Evolutionary conservation across 768 basidiomycete genomes (phyloP).

Genomic region (Russula compacta): DNA sequence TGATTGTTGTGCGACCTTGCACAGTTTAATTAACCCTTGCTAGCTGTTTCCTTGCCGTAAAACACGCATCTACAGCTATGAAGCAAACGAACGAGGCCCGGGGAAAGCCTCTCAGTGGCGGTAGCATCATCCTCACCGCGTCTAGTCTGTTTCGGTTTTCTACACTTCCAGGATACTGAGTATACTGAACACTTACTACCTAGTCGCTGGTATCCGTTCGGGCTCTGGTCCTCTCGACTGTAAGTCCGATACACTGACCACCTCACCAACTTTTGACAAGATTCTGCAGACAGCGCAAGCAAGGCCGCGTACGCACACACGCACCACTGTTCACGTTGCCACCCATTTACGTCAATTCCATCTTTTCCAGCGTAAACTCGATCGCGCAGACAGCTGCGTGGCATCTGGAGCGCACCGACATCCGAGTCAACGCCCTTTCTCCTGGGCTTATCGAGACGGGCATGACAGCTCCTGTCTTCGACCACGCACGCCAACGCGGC

Average conservation of each 20-base stretch:
- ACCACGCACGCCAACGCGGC: conserved; percentile 66
- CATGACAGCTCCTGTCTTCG: conserved; percentile 77
- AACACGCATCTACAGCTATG: conserved; percentile 82
- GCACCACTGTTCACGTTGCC: background rate
- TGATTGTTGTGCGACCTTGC: background rate
- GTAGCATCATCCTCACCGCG: conserved; percentile 83
- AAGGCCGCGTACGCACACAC: conserved; percentile 71
- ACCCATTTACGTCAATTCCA: conserved; percentile 5
- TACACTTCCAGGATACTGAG: background rate
- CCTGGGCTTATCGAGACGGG: conserved; percentile 91
- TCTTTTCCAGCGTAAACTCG: conserved; percentile 60
- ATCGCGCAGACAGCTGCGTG: conserved; percentile 77
- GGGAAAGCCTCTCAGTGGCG: conserved; percentile 61
- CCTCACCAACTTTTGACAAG: conserved; percentile 18
- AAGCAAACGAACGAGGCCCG: conserved; percentile 49
- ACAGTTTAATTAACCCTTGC: conserved; percentile 1
- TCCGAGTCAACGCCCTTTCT: conserved; percentile 85
- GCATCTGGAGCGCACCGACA: conserved; percentile 70
- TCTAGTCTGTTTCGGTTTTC: conserved; percentile 43
- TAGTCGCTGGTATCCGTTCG: conserved; percentile 75
- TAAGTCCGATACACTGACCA: conserved; percentile 30
- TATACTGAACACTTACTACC: background rate
- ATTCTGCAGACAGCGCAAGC: conserved; percentile 67
- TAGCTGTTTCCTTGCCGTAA: conserved; percentile 85
- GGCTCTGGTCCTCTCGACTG: conserved; percentile 80